Evolutionary conservation across 345 rosid genomes (phyloP).

Genomic region (Eucalyptus caleyi): DNA sequence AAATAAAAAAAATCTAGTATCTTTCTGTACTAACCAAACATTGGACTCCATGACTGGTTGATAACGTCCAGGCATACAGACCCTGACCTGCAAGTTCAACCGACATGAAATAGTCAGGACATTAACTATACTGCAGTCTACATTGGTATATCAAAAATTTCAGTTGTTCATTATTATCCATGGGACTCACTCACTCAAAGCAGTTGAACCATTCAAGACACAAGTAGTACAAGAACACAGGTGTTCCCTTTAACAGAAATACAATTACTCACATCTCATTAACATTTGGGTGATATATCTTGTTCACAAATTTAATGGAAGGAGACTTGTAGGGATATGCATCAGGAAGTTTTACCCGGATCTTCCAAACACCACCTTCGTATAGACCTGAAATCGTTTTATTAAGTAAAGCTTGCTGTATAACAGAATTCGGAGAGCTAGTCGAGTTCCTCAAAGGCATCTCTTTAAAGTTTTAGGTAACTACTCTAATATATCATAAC

Average conservation of each 20-base stretch:
- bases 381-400: constrained; percentile 38
- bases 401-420: not conserved
- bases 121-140: not conserved
- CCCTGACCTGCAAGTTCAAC: constrained; percentile 35
- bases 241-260: not conserved
- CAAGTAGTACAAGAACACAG: not conserved
- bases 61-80: constrained; percentile 69
- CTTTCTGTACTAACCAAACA: constrained; percentile 38
- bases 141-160: not conserved
- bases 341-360: constrained; percentile 62
- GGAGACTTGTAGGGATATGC: constrained; percentile 74
- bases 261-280: constrained; percentile 46
- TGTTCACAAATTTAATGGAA: constrained; percentile 53
- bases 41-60: constrained; percentile 78
- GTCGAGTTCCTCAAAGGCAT: not conserved
- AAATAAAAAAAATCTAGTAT: not conserved
- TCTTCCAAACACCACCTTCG: constrained; percentile 69
- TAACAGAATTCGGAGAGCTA: not conserved
- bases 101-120: not conserved
- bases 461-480: not conserved
- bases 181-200: not conserved
- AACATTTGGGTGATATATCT: constrained; percentile 72
- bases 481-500: not conserved
- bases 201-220: not conserved
- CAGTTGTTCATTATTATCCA: not conserved